These are phyloP conservation scores for Marchantia paleacea DNA, from an alignment of 225 moss, liverwort and hornwort species.

Conservation along the genomic window DNA sequence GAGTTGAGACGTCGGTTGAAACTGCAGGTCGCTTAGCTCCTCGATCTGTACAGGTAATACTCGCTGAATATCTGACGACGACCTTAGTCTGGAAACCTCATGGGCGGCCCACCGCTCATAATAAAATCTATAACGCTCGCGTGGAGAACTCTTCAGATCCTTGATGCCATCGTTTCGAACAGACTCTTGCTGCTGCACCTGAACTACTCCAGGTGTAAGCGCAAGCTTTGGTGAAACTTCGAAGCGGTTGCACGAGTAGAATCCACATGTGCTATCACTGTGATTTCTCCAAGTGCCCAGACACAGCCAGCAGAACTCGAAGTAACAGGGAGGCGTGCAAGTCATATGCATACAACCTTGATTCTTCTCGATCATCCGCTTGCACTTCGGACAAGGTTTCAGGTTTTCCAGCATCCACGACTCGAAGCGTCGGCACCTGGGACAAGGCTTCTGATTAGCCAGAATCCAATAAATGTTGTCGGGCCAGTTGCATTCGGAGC, in stretches of 20 bases:
- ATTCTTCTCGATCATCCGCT: conserved; percentile 93
- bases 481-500: conserved; percentile 69
- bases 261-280: conserved; percentile 85
- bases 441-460: not conserved
- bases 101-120: conserved; percentile 97
- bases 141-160: conserved; percentile 81
- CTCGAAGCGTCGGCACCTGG: not conserved
- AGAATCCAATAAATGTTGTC: conserved; percentile 70
- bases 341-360: conserved; percentile 99
- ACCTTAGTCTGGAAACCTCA: conserved; percentile 84
- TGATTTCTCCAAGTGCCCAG: conserved; percentile 95
- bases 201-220: conserved; percentile 45
- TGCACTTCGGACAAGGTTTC: conserved; percentile 95
- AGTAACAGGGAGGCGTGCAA: conserved; percentile 94
- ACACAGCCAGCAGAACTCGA: conserved; percentile 78
- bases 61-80: conserved; percentile 72
- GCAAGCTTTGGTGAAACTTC: conserved; percentile 34
- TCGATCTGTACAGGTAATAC: conserved; percentile 83
- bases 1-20: conserved; percentile 88
- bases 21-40: conserved; percentile 84
- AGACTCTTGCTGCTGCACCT: conserved; percentile 56
- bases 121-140: conserved; percentile 83
- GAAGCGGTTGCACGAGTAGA: conserved; percentile 80
- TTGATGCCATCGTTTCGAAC: conserved; percentile 64
- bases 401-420: conserved; percentile 96